Evolutionary conservation across 148 eudicot genomes (phyloP).

Genomic region (Dianthus caryophyllus): DNA sequence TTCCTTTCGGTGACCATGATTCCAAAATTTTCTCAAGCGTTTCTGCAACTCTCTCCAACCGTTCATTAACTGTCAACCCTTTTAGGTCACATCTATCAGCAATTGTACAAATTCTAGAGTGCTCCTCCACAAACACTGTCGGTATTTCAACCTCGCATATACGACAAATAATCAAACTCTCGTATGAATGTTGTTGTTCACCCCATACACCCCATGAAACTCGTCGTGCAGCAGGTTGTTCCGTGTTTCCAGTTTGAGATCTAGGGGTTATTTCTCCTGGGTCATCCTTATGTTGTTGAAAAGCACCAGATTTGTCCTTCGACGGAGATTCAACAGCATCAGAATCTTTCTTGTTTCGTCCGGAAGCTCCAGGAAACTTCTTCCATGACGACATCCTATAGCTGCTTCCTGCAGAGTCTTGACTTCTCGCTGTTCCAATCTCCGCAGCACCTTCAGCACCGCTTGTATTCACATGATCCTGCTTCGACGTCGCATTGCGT

Average conservation of each 20-base stretch:
- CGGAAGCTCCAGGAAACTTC: slow-evolving; percentile 77
- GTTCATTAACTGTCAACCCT: slow-evolving; percentile 72
- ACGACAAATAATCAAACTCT: slow-evolving; percentile 78
- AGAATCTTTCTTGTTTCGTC: slow-evolving; percentile 45
- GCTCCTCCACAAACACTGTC: slow-evolving; percentile 82
- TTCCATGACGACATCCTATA: slow-evolving; percentile 94
- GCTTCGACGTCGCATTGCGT: not conserved
- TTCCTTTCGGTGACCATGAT: slow-evolving; percentile 68
- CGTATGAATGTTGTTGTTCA: slow-evolving; percentile 62
- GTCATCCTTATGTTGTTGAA: slow-evolving; percentile 41
- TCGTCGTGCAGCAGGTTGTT: slow-evolving; percentile 36
- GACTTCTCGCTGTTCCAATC: slow-evolving; percentile 67
- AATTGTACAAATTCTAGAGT: slow-evolving; percentile 95
- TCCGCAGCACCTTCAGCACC: slow-evolving; percentile 45
- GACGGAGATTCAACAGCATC: slow-evolving; percentile 41
- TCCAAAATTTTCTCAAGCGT: slow-evolving; percentile 84
- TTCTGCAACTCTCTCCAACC: slow-evolving; percentile 90
- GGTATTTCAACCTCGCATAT: slow-evolving; percentile 99
- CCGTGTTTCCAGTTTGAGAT: slow-evolving; percentile 22
- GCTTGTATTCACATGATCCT: slow-evolving; percentile 33
- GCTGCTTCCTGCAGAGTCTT: slow-evolving; percentile 63
- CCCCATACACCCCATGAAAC: slow-evolving; percentile 60
- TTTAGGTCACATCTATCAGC: slow-evolving; percentile 97
- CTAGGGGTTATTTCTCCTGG: slow-evolving; percentile 6
- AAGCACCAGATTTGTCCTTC: slow-evolving; percentile 41